Conservation (phyloP, 345 rosid species). For the Eucalyptus coolabah region DNA sequence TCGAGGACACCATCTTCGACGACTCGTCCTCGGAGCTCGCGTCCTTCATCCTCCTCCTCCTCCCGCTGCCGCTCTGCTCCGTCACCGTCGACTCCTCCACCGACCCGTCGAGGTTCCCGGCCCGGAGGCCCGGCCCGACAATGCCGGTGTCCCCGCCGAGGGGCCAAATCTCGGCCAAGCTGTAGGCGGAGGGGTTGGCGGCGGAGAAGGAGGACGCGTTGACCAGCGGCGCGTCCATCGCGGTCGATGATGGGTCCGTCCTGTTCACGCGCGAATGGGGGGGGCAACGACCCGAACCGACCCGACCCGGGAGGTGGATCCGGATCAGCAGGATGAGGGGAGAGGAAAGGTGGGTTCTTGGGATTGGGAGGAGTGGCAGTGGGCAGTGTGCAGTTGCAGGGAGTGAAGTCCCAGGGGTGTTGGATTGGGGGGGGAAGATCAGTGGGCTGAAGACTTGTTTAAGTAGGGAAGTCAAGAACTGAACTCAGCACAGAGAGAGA, state of each 20-base stretch:
- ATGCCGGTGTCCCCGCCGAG: constrained; percentile 19
- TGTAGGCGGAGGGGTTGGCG: constrained; percentile 75
- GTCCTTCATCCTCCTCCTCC: constrained; percentile 73
- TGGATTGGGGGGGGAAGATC: neutral
- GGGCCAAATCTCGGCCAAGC: constrained; percentile 89
- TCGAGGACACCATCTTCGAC: constrained; percentile 60
- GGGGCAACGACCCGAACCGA: neutral
- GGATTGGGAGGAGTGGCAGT: neutral
- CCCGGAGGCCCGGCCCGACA: constrained; percentile 44
- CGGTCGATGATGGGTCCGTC: no score
- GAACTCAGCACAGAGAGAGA: neutral
- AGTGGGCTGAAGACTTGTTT: neutral
- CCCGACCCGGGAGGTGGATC: neutral
- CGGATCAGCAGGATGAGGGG: neutral
- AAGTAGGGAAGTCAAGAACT: neutral
- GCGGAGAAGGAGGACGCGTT: constrained; percentile 72
- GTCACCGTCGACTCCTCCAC: constrained; percentile 75
- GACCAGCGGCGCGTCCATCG: constrained; percentile 80
- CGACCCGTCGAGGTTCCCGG: constrained; percentile 45
- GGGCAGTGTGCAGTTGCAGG: neutral
- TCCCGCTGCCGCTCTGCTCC: constrained; percentile 58
- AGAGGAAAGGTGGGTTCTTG: neutral
- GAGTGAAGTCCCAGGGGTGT: neutral
- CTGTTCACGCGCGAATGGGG: no score
- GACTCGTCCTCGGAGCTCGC: constrained; percentile 22